These are phyloP conservation scores for Xylariaceae sp. DNA, from an alignment of 2,329 filamentous ascomycete species.

Conservation along the genomic window DNA sequence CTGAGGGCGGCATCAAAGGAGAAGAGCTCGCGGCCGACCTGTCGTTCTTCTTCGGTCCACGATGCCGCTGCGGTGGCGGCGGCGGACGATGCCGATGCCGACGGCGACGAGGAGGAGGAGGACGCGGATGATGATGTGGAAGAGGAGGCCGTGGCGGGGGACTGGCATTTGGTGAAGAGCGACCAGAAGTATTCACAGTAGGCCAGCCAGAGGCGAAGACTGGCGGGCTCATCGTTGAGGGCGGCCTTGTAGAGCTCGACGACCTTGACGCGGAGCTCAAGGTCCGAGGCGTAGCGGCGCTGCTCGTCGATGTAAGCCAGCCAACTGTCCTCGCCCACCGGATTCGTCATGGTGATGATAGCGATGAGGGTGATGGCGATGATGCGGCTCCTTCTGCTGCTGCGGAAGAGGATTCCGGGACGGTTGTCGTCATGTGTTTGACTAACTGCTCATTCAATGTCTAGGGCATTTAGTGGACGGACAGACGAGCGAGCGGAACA, in stretches of 20 bases:
- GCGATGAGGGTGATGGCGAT: constrained; percentile 30
- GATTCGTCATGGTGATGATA: constrained; percentile 41
- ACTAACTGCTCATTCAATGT: neutral
- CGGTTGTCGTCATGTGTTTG: constrained; percentile 19
- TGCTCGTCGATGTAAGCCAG: constrained; percentile 71
- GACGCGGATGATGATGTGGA: neutral
- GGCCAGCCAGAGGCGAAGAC: constrained; percentile 66
- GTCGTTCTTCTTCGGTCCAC: constrained; percentile 63
- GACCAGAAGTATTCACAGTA: constrained; percentile 76
- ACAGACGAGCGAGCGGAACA: neutral
- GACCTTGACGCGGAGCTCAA: constrained; percentile 63
- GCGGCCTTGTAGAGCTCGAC: constrained; percentile 69
- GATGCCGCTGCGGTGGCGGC: constrained; percentile 23
- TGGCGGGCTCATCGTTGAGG: constrained; percentile 65
- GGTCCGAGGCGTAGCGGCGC: constrained; percentile 51
- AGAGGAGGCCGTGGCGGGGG: constrained; percentile 37
- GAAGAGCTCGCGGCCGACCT: constrained; percentile 66
- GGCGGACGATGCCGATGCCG: neutral
- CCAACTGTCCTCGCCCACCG: constrained; percentile 73
- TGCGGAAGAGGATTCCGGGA: constrained; percentile 2
- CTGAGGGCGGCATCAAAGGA: constrained; percentile 60
- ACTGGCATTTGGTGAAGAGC: constrained; percentile 61
- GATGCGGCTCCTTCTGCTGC: constrained; percentile 7
- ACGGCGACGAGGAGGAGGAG: neutral
- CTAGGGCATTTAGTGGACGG: neutral